These are phyloP conservation scores for Eucalyptus pumila DNA, from an alignment of 345 rosid genomes.

Conservation along the genomic window DNA sequence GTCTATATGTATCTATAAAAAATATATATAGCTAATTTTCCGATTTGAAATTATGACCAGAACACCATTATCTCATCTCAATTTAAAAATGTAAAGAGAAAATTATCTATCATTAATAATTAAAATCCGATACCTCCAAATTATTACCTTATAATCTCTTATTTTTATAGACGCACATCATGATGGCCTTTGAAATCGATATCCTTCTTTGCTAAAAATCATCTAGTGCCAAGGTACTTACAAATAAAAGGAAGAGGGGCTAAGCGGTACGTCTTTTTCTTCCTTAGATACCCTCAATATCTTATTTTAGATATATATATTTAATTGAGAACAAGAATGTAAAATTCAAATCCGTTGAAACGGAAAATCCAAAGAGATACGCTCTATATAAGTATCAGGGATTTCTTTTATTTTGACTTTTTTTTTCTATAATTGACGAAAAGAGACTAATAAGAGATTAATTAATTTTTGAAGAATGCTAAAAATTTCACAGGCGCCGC, in stretches of 20 bases:
- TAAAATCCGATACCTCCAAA: not conserved
- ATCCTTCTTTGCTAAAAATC: too few species aligned
- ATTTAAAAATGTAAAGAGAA: not conserved
- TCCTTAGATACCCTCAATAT: not conserved
- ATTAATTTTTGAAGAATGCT: too few species aligned
- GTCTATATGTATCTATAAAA: not conserved
- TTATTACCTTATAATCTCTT: not conserved
- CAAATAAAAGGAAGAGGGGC: not conserved
- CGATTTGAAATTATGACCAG: rapidly evolving
- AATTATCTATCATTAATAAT: too few species aligned
- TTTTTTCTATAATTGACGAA: too few species aligned
- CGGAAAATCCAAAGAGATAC: not conserved
- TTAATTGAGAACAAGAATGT: not conserved
- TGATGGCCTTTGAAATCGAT: not conserved
- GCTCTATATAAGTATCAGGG: too few species aligned
- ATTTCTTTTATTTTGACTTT: too few species aligned
- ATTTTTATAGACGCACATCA: not conserved
- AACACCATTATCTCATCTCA: not conserved
- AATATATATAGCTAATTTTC: not conserved
- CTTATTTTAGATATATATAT: too few species aligned
- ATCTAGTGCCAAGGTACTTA: not conserved
- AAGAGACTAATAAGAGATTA: too few species aligned
- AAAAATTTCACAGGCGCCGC: too few species aligned
- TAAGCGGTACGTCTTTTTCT: too few species aligned
- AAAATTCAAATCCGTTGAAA: not conserved